Evolutionary conservation across 257 asterid species (phyloP), one percentile per base, ranked within the genome.

Genomic region (Asclepias syriaca): DNA sequence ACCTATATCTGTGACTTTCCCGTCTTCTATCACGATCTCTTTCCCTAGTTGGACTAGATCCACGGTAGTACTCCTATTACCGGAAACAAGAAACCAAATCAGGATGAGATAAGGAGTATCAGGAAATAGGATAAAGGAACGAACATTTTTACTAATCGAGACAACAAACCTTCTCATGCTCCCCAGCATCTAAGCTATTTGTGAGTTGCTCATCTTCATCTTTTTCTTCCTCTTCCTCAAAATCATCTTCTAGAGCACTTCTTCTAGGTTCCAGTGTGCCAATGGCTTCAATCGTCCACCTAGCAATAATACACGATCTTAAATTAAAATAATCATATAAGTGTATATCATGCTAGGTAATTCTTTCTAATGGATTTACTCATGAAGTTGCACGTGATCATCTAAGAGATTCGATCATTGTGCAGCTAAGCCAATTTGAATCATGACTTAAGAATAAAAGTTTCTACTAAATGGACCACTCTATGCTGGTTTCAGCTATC

Each of bases 191-290:
- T 61, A 81, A 40, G 77, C 83, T 98, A 81, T 82, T 85, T 55
- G 82, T 83, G 55, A 84, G 80, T 66, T 80, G 95, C 13, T 88
- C 96, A 55, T 95, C 98, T 68, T 95, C 99, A 77, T 94, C 96
- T 48, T 91, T 91, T 79, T 91, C 98, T 81, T 94, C 98, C 71
- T 95, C 97, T 84, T 93, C 99, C 87, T 92, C 99, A 83, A 87
- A 95, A 82, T 95, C 99, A 83, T 95, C 99, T 81, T 95, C 99
- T 68, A 95, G 92, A 21, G 96, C 99, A 87, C 99, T 95, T 85
- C 92, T 83, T 82, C 99, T 84, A 57, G 86, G 94, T 78, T 90
- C 98, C 22, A 95, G 84, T n/a, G 85, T 73, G 60, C 93, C 93
- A 69, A 85, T 65, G 61, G 86, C 78, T 83, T 95, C 99, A 72